Base-by-base conservation (phyloP, 495 filamentous ascomycete genomes). In the Talaromyces ruber region DNA sequence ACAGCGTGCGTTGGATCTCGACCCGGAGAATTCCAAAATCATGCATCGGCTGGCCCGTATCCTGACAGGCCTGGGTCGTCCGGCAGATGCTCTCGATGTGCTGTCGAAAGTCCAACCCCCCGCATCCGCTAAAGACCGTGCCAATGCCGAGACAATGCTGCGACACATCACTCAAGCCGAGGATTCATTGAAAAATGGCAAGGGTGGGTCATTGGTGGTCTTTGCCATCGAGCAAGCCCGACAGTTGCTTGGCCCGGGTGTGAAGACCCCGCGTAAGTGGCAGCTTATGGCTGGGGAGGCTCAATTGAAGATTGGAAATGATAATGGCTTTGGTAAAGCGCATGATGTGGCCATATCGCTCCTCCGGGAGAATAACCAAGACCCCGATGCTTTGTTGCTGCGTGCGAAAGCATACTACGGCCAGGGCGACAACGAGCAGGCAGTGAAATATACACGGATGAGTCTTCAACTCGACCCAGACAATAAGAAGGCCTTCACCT, bases 391-490 rank as follows among this genome's bases (percentile, higher is more conserved):
- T 2, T 75, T 98, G 67, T 88, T 98, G 39, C 80, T 98, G 59
- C 86, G 94, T 47, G 94, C 94, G 25, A 84, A 91, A 58, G 89
- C 91, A 7, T 79, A 94, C 62, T 98, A 98, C 67, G 88, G 86
- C 6, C 87, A 91, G 70, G 94, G 94, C 25, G 95, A 98, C 65
- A 96, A 96, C 64, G 90, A 93, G 0, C 95, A 97, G 77, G 95
- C 94, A 2, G 78, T 95, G n/a, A 88, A 93, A 68, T 88, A 95
- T 74, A 92, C 98, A 77, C 84, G 90, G 65, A 88, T 94, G 74
- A 95, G 94, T 24, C 74, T 96, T 45, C 87, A 80, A 71, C 92
- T 93, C 71, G 95, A 98, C 71, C 94, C 95, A 30, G 94, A 98
- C 70, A 92, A 88, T 76, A 90, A 84, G 72, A 85, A 86, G 63